These are phyloP conservation scores for Calonectria pauciramosa DNA, from an alignment of 2,329 filamentous ascomycete species.

Conservation along the genomic window DNA sequence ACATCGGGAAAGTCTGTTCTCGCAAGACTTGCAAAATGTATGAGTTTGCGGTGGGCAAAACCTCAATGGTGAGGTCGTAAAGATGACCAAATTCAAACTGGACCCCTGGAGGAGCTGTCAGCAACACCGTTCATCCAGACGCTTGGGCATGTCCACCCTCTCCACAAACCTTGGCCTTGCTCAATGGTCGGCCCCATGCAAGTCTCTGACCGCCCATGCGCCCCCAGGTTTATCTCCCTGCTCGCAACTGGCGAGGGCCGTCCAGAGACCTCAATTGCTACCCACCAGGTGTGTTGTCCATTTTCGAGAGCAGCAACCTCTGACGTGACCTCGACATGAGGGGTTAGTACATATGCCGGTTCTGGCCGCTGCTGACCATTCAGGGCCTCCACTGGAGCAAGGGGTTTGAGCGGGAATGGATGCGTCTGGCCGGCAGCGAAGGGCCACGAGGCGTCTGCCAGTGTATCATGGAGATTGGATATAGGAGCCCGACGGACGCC, in stretches of 20 bases:
- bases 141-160: background rate
- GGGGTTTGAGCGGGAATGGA: background rate
- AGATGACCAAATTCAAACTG: conserved; percentile 61
- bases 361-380: background rate
- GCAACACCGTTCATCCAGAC: conserved; percentile 8
- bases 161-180: conserved; percentile 39
- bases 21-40: conserved; percentile 62
- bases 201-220: conserved; percentile 16
- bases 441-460: conserved; percentile 1
- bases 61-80: conserved; percentile 62
- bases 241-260: conserved; percentile 39
- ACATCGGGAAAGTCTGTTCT: conserved; percentile 59
- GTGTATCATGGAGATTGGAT: conserved; percentile 34
- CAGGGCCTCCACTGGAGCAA: background rate
- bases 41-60: conserved; percentile 58
- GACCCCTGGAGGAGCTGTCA: conserved; percentile 43
- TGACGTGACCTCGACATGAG: conserved; percentile 59
- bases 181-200: conserved; percentile 22
- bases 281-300: conserved; percentile 58
- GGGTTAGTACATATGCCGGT: conserved; percentile 52
- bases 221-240: background rate
- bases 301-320: conserved; percentile 54
- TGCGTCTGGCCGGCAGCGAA: background rate
- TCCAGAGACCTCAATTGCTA: conserved; percentile 62
- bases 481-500: conserved; percentile 29